These are phyloP conservation scores for Exophiala dermatitidis DNA, from an alignment of 2,329 filamentous ascomycete genomes.

Conservation along the genomic window DNA sequence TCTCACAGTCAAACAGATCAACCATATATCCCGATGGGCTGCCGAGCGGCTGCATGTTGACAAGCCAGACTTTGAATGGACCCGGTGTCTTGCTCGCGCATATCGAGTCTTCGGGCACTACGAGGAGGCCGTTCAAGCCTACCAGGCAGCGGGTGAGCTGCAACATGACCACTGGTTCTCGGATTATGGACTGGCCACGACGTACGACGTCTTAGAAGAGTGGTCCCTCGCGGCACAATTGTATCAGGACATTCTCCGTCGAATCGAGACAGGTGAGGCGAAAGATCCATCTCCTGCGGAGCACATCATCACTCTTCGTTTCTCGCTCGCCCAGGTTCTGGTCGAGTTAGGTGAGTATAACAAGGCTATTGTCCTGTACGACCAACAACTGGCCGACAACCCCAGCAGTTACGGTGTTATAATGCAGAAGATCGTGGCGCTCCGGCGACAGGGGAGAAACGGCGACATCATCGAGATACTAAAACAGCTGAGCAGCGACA, in stretches of 20 bases:
- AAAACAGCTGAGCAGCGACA: neutral
- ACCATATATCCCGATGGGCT: neutral
- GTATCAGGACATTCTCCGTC: neutral
- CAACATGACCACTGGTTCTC: neutral
- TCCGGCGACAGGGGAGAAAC: neutral
- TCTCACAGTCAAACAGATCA: neutral
- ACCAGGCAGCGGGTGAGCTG: neutral
- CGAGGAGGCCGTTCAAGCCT: neutral
- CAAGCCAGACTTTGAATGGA: constrained; percentile 1
- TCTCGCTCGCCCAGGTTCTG: neutral
- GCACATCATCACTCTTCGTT: neutral
- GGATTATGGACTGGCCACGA: neutral
- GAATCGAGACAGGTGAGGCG: neutral
- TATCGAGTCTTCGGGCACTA: constrained; percentile 1
- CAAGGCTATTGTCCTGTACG: neutral
- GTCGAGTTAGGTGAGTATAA: neutral
- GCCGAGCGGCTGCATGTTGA: neutral
- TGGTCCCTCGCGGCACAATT: neutral
- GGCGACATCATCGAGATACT: neutral
- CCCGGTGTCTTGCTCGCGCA: neutral
- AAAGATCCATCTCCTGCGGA: neutral
- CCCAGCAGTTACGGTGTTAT: neutral
- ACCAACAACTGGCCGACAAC: neutral
- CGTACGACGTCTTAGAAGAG: neutral
- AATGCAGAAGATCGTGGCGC: neutral